Conservation (phyloP, 257 asterid species). For the Verbena officinalis region DNA sequence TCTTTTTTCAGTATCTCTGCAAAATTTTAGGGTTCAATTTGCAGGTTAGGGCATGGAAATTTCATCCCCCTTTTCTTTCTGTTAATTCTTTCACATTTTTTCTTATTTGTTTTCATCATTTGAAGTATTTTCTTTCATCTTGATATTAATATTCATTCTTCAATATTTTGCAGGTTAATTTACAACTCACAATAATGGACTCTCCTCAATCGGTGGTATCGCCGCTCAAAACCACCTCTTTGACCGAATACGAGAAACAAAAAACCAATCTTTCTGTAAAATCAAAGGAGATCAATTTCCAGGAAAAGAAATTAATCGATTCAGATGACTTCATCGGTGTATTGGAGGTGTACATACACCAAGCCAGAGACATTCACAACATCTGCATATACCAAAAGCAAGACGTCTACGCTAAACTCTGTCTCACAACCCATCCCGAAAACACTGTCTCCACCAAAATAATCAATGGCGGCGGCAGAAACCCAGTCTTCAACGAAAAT, state of each 20-base stretch:
- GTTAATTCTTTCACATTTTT: neutral
- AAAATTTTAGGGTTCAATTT: no score
- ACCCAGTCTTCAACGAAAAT: slow-evolving; percentile 80
- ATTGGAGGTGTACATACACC: slow-evolving; percentile 78
- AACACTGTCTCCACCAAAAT: slow-evolving; percentile 70
- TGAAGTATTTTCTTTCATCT: neutral
- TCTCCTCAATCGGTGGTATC: slow-evolving; percentile 90
- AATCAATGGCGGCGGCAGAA: slow-evolving; percentile 89
- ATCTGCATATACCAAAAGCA: slow-evolving; percentile 95
- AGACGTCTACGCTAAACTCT: slow-evolving; percentile 89
- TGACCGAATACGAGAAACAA: slow-evolving; percentile 61
- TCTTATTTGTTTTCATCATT: slow-evolving; percentile 1
- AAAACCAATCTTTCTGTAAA: slow-evolving; percentile 37
- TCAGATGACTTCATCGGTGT: slow-evolving; percentile 55
- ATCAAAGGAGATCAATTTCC: slow-evolving; percentile 33
- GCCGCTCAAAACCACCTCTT: slow-evolving; percentile 60
- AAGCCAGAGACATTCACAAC: slow-evolving; percentile 92
- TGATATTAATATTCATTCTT: neutral
- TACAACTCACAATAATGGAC: slow-evolving; percentile 59
- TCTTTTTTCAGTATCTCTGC: no score
- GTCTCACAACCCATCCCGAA: slow-evolving; percentile 86
- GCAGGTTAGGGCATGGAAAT: slow-evolving; percentile 17
- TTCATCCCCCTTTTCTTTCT: neutral
- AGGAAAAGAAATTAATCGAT: slow-evolving; percentile 41
- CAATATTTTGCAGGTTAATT: slow-evolving; percentile 44